These are phyloP conservation scores for Pterocarpus macrocarpus DNA, from an alignment of 306 rosid species.

Conservation along the genomic window DNA sequence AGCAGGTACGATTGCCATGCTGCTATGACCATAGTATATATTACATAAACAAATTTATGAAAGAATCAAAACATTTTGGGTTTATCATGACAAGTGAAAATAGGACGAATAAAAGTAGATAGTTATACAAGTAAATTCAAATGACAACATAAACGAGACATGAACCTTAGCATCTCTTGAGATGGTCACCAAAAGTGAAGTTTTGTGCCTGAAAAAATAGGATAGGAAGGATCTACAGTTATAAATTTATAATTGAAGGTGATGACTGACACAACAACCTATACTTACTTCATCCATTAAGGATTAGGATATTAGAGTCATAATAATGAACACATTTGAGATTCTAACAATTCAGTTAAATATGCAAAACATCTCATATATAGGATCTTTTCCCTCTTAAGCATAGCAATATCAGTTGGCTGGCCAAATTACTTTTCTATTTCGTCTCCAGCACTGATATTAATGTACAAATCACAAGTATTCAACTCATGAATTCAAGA, in stretches of 20 bases:
- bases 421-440: constrained; percentile 27
- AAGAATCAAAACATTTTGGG: constrained; percentile 1
- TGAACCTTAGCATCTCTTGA: constrained; percentile 87
- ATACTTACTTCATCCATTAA: constrained; percentile 10
- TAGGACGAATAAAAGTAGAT: background rate
- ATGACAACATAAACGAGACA: constrained; percentile 11
- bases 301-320: background rate
- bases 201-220: constrained; percentile 69
- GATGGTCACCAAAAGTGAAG: constrained; percentile 79
- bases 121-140: constrained; percentile 18
- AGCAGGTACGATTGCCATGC: background rate
- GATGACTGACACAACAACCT: background rate
- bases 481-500: constrained; percentile 22
- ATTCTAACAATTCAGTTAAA: background rate
- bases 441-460: background rate
- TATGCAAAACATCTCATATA: background rate
- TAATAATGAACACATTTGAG: background rate
- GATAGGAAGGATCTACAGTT: constrained; percentile 43
- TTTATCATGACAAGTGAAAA: background rate
- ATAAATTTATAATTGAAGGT: constrained; percentile 35
- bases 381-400: background rate
- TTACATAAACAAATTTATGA: background rate
- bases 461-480: background rate
- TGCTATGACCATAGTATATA: background rate
- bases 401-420: constrained; percentile 6